These are phyloP conservation scores for Alternaria atra DNA, from an alignment of 2,329 filamentous ascomycete genomes.

Conservation along the genomic window DNA sequence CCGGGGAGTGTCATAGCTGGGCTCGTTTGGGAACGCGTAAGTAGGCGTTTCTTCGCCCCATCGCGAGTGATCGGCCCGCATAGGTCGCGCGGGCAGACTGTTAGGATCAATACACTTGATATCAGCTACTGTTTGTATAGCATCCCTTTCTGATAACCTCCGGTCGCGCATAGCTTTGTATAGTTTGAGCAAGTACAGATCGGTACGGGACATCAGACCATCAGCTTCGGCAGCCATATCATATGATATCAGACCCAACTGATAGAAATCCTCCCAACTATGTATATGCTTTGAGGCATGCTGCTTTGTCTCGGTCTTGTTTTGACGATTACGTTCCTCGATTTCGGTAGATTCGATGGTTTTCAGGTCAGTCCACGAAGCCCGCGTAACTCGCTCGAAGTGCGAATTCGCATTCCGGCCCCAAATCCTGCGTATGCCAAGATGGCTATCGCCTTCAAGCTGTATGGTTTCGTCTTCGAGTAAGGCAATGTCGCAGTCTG, in stretches of 20 bases:
- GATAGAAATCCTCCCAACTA: background rate
- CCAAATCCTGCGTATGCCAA: background rate
- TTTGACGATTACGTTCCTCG: background rate
- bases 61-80: background rate
- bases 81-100: background rate
- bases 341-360: background rate
- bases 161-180: background rate
- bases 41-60: background rate
- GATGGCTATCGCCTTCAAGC: background rate
- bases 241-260: background rate
- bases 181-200: background rate
- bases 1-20: background rate
- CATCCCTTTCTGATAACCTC: background rate
- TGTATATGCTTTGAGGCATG: background rate
- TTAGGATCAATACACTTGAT: background rate
- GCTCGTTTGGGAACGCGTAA: background rate
- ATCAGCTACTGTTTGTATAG: background rate
- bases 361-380: background rate
- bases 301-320: background rate
- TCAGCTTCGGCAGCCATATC: background rate
- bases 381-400: background rate
- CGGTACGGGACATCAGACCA: background rate
- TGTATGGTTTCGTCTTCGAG: background rate
- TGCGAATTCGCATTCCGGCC: background rate
- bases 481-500: background rate